Evolutionary conservation across 305 asterid species (phyloP).

Genomic region (Caryopteris hybrid): DNA sequence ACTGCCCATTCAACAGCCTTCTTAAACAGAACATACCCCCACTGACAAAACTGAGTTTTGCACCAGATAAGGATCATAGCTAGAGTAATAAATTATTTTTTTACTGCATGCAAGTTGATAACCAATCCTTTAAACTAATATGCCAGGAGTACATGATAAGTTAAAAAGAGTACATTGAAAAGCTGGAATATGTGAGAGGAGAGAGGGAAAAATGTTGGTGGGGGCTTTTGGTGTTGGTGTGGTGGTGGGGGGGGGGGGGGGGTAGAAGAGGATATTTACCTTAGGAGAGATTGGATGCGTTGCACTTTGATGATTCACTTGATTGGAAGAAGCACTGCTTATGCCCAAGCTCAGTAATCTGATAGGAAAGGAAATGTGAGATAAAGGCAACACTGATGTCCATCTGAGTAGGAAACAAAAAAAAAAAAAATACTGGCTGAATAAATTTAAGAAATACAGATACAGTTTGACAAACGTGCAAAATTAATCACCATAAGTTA

Average conservation of each 20-base stretch:
- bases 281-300: constrained; percentile 11
- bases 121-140: neutral
- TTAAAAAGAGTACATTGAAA: too few species aligned
- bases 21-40: too few species aligned
- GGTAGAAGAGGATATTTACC: constrained; percentile 16
- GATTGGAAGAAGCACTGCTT: constrained; percentile 17
- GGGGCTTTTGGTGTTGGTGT: too few species aligned
- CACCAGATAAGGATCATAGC: neutral
- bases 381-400: neutral
- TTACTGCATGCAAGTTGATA: neutral
- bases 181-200: too few species aligned
- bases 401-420: neutral
- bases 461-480: neutral
- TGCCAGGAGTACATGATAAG: too few species aligned
- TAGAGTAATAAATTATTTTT: neutral
- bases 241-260: too few species aligned
- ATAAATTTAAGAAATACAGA: neutral
- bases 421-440: neutral
- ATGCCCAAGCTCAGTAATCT: constrained; percentile 26
- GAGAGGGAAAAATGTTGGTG: too few species aligned
- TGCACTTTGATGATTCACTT: constrained; percentile 9
- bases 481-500: neutral
- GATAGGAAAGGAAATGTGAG: neutral
- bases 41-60: neutral
- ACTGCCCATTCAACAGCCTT: neutral